These are phyloP conservation scores for Hyparrhenia diplandra DNA, from an alignment of 176 grass and related monocot species.

Conservation along the genomic window DNA sequence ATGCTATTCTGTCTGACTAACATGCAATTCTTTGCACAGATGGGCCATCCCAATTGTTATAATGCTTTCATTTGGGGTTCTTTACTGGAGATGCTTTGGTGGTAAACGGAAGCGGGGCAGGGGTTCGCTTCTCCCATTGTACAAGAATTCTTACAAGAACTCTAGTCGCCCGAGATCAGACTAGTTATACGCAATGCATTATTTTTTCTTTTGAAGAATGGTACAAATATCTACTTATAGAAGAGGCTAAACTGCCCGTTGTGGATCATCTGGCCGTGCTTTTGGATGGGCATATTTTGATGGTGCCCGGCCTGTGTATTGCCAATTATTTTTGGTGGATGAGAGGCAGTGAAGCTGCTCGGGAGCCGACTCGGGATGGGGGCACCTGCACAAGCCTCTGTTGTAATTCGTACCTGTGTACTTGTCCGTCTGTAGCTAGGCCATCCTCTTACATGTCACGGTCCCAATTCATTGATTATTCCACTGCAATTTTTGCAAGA, in stretches of 20 bases:
- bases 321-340: conserved; percentile 30
- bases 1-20: background rate
- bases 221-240: conserved; percentile 17
- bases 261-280: conserved; percentile 5
- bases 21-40: conserved; percentile 38
- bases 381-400: background rate
- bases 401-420: conserved; percentile 12
- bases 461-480: conserved; percentile 39
- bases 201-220: background rate
- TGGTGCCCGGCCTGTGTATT: conserved; percentile 22
- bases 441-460: conserved; percentile 5
- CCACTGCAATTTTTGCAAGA: background rate
- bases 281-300: conserved; percentile 57
- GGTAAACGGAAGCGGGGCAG: conserved; percentile 63
- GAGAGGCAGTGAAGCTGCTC: background rate
- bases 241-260: background rate
- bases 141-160: conserved; percentile 61
- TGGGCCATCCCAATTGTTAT: conserved; percentile 91
- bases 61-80: conserved; percentile 43
- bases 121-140: conserved; percentile 54
- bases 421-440: conserved; percentile 26
- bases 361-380: no score
- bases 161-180: conserved; percentile 76
- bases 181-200: conserved; percentile 1
- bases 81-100: conserved; percentile 88